Percentiles rank a stretch among this genome's conserved stretches.
phyloP scores from a whole-genome alignment of 2,329 filamentous ascomycete species.

The Penicillium sp. region DNA sequence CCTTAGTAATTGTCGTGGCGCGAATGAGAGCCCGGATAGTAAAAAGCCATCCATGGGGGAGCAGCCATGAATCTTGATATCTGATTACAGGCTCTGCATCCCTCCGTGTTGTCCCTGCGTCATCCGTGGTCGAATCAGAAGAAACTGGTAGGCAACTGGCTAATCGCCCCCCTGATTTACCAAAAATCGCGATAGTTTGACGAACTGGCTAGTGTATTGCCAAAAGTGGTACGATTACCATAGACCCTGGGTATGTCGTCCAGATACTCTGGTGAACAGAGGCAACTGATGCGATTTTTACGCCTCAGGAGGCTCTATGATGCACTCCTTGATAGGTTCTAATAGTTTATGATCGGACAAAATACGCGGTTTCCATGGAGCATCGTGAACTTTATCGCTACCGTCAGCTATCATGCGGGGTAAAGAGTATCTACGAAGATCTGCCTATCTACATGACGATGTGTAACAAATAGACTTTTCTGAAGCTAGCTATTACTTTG shows the following conservation, averaged over 20 bases:
- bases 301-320: neutral
- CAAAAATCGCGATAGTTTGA: neutral
- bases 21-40: neutral
- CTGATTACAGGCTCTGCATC: neutral
- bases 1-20: neutral
- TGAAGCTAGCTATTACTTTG: neutral
- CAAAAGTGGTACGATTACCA: neutral
- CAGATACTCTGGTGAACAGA: neutral
- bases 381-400: neutral
- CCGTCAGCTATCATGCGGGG: constrained; percentile 1
- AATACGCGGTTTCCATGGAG: no score
- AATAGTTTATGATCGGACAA: neutral
- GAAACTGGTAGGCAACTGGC: constrained; percentile 4
- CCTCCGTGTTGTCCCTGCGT: neutral
- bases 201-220: neutral
- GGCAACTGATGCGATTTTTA: neutral
- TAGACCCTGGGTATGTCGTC: no score
- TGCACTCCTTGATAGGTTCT: neutral
- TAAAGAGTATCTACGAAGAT: neutral
- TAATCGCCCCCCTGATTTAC: neutral
- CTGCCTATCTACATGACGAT: constrained; percentile 2
- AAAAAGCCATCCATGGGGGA: neutral
- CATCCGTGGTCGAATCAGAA: constrained; percentile 9
- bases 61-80: neutral
- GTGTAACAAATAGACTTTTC: neutral